Conservation (phyloP, 1,284 basidiomycete species). For the Ustilago sp. region DNA sequence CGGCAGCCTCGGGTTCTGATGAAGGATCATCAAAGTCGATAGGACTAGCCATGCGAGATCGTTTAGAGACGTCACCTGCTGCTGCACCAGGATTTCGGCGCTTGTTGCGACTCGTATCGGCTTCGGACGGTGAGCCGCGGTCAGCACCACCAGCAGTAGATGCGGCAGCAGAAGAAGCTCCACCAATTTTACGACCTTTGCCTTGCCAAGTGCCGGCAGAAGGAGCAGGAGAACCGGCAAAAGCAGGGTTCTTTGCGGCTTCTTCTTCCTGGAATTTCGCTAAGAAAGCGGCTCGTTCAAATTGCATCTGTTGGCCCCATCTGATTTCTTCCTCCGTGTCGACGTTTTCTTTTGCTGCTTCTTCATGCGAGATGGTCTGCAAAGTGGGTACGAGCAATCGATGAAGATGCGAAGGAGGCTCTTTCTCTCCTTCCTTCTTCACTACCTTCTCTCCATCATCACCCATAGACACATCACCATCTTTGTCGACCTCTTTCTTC, state of each 20-base stretch:
- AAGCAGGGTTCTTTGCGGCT: constrained; percentile 47
- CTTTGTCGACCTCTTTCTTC: constrained; percentile 37
- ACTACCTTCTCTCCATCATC: constrained; percentile 23
- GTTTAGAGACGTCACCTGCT: constrained; percentile 38
- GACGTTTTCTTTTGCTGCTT: constrained; percentile 58
- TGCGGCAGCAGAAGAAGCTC: constrained; percentile 9
- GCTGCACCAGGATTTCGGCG: constrained; percentile 21
- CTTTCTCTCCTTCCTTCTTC: constrained; percentile 17
- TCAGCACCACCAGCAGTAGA: constrained; percentile 22
- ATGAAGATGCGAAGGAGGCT: constrained; percentile 52
- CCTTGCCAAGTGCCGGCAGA: constrained; percentile 36
- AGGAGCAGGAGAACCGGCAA: constrained; percentile 34
- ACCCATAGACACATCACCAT: constrained; percentile 42
- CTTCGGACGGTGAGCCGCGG: constrained; percentile 34
- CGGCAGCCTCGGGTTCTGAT: constrained; percentile 14
- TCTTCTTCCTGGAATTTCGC: constrained; percentile 65
- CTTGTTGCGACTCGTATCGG: constrained; percentile 23
- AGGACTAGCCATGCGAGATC: constrained; percentile 47
- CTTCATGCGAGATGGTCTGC: constrained; percentile 30
- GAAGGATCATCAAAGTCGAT: constrained; percentile 38
- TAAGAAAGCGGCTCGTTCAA: constrained; percentile 61
- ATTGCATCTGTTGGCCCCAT: constrained; percentile 66
- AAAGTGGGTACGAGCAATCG: constrained; percentile 57
- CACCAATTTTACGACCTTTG: constrained; percentile 25
- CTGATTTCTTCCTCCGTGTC: constrained; percentile 65